A percentile compares a stretch with the other conserved stretches of the same genome.
These are phyloP conservation scores for Gossypium longicalyx DNA, from an alignment of 345 rosid species.

Conservation along the genomic window DNA sequence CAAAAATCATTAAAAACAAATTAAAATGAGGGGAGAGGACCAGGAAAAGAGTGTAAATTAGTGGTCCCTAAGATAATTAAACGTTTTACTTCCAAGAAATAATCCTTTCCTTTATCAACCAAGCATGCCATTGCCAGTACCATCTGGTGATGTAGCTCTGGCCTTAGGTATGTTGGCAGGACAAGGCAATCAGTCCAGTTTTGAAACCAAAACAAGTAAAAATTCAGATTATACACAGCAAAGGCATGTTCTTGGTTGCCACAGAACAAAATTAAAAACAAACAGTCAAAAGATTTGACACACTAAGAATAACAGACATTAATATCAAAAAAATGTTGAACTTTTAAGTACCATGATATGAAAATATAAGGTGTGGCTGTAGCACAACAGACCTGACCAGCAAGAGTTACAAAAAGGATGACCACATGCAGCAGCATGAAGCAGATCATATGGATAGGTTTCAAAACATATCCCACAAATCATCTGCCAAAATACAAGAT, in stretches of 20 bases:
- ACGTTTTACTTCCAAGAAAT: not conserved
- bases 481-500: constrained; percentile 37
- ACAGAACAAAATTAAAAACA: not conserved
- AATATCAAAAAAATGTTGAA: not conserved
- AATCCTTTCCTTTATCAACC: not conserved
- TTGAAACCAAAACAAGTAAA: not conserved
- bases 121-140: not conserved
- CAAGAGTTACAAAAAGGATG: constrained; percentile 70
- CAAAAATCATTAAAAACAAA: not conserved
- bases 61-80: not conserved
- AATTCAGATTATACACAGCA: not conserved
- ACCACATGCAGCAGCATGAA: constrained; percentile 69
- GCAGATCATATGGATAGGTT: constrained; percentile 30
- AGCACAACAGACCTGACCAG: constrained; percentile 61
- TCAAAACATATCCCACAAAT: constrained; percentile 82
- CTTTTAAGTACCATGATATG: not conserved
- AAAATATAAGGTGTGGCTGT: not conserved
- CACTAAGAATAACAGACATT: not conserved
- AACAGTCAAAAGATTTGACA: not conserved
- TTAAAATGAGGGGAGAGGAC: not conserved
- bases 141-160: not conserved
- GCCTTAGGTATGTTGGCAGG: not conserved
- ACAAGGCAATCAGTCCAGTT: not conserved
- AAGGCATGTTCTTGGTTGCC: not conserved
- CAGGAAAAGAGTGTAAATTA: not conserved